phyloP scores from a whole-genome alignment of 192 early-diverging fungal genomes.

The Dimargaris cristalligena region DNA sequence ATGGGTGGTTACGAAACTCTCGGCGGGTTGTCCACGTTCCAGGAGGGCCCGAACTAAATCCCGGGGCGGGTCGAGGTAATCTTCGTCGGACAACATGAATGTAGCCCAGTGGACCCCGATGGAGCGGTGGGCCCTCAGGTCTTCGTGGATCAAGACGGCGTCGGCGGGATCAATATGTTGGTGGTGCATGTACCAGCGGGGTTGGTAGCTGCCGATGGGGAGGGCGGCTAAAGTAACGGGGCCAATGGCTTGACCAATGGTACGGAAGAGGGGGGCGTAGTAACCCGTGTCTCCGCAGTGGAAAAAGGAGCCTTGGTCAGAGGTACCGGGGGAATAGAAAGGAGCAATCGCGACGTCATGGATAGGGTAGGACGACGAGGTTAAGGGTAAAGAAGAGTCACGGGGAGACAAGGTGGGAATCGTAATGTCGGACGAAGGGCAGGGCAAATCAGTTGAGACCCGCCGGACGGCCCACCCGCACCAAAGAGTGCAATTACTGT shows the following conservation, averaged over 20 bases:
- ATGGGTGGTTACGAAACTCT: not conserved
- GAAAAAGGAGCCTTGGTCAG: constrained; percentile 18
- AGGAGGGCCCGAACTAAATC: constrained; percentile 16
- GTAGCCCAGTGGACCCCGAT: constrained; percentile 31
- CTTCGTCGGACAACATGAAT: constrained; percentile 31
- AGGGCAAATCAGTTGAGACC: not conserved
- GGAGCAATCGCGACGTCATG: too few relatives aligned
- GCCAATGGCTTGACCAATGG: constrained; percentile 20
- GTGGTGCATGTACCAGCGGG: constrained; percentile 25
- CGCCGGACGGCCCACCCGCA: constrained; percentile 19
- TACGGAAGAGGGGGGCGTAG: constrained; percentile 19
- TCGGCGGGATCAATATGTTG: constrained; percentile 27
- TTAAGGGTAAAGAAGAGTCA: too few relatives aligned
- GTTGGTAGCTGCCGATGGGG: constrained; percentile 28
- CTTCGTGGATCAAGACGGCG: constrained; percentile 21
- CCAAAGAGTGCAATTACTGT: constrained; percentile 26
- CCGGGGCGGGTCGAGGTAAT: constrained; percentile 25
- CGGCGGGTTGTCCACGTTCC: constrained; percentile 10
- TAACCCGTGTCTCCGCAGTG: constrained; percentile 33
- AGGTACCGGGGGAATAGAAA: not conserved
- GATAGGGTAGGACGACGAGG: not conserved
- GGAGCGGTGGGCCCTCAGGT: constrained; percentile 18
- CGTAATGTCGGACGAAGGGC: not conserved
- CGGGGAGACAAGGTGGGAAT: not conserved
- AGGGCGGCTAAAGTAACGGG: constrained; percentile 25